Percentiles rank a stretch among this genome's conserved stretches.
These are phyloP conservation scores for Plasmodium berghei DNA, from an alignment of 169 alveolate species.

Conservation along the genomic window DNA sequence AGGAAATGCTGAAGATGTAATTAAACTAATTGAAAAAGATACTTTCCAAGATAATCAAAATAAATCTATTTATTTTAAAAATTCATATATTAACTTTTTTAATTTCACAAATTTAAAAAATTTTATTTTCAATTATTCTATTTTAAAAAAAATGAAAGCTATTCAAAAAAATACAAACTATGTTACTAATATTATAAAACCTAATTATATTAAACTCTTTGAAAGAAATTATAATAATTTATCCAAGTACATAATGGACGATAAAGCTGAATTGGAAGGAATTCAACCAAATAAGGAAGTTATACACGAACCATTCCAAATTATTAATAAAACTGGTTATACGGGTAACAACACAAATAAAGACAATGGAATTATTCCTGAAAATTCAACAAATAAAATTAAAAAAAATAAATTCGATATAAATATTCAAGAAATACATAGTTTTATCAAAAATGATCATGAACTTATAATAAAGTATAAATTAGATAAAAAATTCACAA, in stretches of 20 bases:
- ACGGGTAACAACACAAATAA: not conserved
- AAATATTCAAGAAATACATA: conserved; percentile 47
- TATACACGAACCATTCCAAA: too few species aligned
- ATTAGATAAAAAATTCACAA: conserved; percentile 47
- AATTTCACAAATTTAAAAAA: conserved; percentile 44
- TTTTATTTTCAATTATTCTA: conserved; percentile 26
- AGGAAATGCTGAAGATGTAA: conserved; percentile 61
- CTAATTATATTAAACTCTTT: conserved; percentile 62
- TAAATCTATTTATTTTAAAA: not conserved
- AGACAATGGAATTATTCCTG: not conserved
- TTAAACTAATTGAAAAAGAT: conserved; percentile 54
- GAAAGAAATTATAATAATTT: conserved; percentile 65
- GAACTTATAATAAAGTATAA: conserved; percentile 61
- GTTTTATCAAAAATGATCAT: conserved; percentile 60
- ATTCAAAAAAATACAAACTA: conserved; percentile 65
- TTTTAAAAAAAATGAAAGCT: conserved; percentile 42
- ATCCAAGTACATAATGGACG: not conserved
- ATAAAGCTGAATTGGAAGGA: not conserved
- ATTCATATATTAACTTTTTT: conserved; percentile 2
- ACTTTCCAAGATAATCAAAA: conserved; percentile 8
- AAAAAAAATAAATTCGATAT: conserved; percentile 40
- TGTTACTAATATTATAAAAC: conserved; percentile 35
- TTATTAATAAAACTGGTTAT: not conserved
- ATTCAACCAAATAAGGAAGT: not conserved
- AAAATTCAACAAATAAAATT: conserved; percentile 14